phyloP scores from a whole-genome alignment of 805 yeast species.

The Kodamaea neixiangensis region DNA sequence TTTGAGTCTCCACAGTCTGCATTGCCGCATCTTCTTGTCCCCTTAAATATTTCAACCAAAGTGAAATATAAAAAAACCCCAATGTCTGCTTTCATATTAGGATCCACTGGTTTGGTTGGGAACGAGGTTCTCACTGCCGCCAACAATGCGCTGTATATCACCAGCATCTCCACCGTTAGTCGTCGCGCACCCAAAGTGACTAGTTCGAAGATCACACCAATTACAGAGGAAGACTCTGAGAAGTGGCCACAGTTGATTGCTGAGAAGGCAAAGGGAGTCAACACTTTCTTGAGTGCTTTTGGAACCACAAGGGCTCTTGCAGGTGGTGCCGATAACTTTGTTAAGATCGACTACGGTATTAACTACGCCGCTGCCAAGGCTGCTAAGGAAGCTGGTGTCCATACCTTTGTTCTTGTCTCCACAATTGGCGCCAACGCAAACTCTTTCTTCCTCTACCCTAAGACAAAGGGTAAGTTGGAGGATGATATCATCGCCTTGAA shows the following conservation, averaged over 20 bases:
- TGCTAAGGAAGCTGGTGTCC: constrained; percentile 69
- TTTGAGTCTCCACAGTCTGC: not conserved
- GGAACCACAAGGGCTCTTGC: constrained; percentile 77
- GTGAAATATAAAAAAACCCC: not conserved
- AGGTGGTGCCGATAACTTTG: constrained; percentile 71
- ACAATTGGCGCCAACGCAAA: constrained; percentile 60
- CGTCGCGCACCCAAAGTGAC: constrained; percentile 46
- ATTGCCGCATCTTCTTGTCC: not conserved
- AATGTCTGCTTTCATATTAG: constrained; percentile 39
- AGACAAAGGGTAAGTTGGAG: constrained; percentile 77
- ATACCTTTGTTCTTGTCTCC: constrained; percentile 68
- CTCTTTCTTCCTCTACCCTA: constrained; percentile 62
- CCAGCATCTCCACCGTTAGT: constrained; percentile 49
- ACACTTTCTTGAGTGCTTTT: constrained; percentile 60
- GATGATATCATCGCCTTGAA: constrained; percentile 59
- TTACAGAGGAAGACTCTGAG: constrained; percentile 47
- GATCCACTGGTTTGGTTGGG: constrained; percentile 84
- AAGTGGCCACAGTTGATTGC: constrained; percentile 52
- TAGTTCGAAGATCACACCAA: constrained; percentile 33
- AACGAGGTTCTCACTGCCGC: constrained; percentile 51
- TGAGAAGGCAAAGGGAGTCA: constrained; percentile 31
- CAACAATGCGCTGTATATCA: constrained; percentile 33
- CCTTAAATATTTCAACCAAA: not conserved
- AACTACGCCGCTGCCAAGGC: constrained; percentile 69
- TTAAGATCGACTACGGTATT: constrained; percentile 71